Base-by-base conservation (phyloP, 495 filamentous ascomycete genomes). In the Podospora sp. region DNA sequence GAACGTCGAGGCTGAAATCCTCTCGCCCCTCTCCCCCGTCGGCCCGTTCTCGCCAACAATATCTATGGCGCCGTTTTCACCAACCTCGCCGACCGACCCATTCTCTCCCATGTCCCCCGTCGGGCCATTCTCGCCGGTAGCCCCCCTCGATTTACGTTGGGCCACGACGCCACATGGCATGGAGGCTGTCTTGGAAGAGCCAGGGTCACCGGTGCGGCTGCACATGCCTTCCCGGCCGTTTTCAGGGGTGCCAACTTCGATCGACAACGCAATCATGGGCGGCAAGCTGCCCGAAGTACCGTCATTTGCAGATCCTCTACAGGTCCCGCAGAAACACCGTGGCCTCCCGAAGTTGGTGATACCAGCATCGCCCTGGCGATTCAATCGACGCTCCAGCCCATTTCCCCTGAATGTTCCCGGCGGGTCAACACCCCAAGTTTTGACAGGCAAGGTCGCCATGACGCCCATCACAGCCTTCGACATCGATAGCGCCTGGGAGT, bases 391-490 rank as follows among this genome's bases (percentile, higher is more conserved):
- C 52, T 27, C 60, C 5, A 73, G 72, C 61, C 70, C 67, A 11
- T 69, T 69, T 20, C 68, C 69, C 1, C 70, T 68, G 68, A 65
- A 72, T 25, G 25, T 50, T 9, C 55, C 64, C 1, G 63, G 65
- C n/a, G 65, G 60, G 2, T 56, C 68, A 1, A 66, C 64, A 35
- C 66, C 70, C 2, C 63, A 68, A 22, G 64, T 76, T 7, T 74
- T 73, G 68, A 71, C 68, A 12, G 69, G 69, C 6, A 68, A 67
- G 5, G 72, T 72, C 0, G 52, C 64, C 26, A 69, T 76, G 68
- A 76, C 75, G 6, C 76, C 76, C 4, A 73, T 71, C 22, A 76
- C 76, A 6, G 72, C 74, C 8, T 74, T 75, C 29, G 63, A 65
- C 14, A 53, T 62, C 22, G 68, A 66, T 14, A 46, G 27, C 18